A percentile compares a stretch with the other conserved stretches of the same genome.
These are phyloP conservation scores for Linum trigynum DNA, from an alignment of 345 rosid species.

Conservation along the genomic window DNA sequence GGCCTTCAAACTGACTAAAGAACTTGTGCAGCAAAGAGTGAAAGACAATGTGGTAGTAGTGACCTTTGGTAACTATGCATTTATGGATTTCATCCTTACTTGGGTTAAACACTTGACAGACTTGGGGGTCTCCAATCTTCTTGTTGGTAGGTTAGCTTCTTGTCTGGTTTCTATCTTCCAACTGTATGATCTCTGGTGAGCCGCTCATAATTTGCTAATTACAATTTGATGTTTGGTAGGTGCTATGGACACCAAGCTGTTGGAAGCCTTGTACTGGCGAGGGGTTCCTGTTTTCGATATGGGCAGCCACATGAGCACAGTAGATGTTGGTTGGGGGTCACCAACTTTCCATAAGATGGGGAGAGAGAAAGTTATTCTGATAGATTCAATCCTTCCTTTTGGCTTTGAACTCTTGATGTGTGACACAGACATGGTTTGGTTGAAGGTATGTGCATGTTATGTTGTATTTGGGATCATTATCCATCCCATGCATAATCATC, in stretches of 20 bases:
- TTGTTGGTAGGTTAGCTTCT: slow-evolving; percentile 54
- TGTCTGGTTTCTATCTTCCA: neutral
- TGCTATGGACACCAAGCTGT: slow-evolving; percentile 85
- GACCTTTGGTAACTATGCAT: slow-evolving; percentile 90
- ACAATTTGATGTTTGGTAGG: slow-evolving; percentile 37
- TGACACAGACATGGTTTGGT: slow-evolving; percentile 98
- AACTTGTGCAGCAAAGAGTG: slow-evolving; percentile 57
- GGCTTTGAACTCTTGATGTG: slow-evolving; percentile 92
- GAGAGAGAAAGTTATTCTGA: slow-evolving; percentile 87
- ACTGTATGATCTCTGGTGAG: neutral
- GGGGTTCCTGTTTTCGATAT: slow-evolving; percentile 96
- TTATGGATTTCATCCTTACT: slow-evolving; percentile 91
- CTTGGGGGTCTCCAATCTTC: slow-evolving; percentile 69
- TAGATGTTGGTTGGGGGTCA: slow-evolving; percentile 98
- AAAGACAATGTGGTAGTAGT: slow-evolving; percentile 67
- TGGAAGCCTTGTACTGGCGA: slow-evolving; percentile 94
- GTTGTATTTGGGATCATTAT: neutral
- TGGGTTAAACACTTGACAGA: slow-evolving; percentile 94
- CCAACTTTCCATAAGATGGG: slow-evolving; percentile 98
- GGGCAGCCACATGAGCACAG: slow-evolving; percentile 93
- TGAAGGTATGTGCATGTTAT: slow-evolving; percentile 60
- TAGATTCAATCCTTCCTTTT: slow-evolving; percentile 70
- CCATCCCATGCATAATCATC: neutral
- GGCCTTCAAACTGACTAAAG: slow-evolving; percentile 58
- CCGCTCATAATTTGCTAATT: neutral